Evolutionary conservation across 2,329 filamentous ascomycete species (phyloP), one percentile per base, ranked within the genome.

Genomic region (Chaetoscypha palmicola): DNA sequence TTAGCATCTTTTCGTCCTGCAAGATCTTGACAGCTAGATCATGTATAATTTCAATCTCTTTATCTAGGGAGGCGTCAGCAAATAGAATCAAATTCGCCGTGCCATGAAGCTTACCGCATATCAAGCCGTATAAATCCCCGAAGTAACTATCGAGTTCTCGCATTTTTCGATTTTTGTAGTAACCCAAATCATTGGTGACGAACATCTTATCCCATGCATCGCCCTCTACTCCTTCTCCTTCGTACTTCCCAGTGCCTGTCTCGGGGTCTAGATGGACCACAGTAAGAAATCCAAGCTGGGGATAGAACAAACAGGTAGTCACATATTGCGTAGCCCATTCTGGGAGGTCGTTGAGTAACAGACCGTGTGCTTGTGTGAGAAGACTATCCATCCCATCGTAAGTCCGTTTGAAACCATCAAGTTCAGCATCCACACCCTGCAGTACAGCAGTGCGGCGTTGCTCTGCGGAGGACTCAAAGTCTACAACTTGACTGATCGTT

Each of bases 111-210:
- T 59, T 69, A 86, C 86, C 84, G 55, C 86, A 85, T 44, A 98
- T 95, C 45, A 79, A 73, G 28, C 84, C 81, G 56, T 91, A 91
- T 22, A 94, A 74, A 61, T 97, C 91, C 9, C 92, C 92, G 52
- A 88, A 81, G 45, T 83, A 75, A 8, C 76, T 70, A 58, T 97
- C 91, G 64, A 98, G 75, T 50, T 90, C 81, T 46, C 69, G 73
- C 82, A 94, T 94, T 45, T 81, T 74, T 4, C 66, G 70, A 51
- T 90, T 95, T 61, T 97, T 98, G 69, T 90, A 97, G 62, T 92
- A 95, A 0, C 79, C 79, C 40, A 76, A 71, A 2, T 75, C 77
- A 14, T 84, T 79, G 0, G 83, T 84, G 2, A 72, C 71, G 55
- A 97, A 95, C 59, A 85, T 79, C 44, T 77, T 76, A 47, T 89